phyloP scores from a whole-genome alignment of 2,329 filamentous ascomycete genomes.

The Paradendryphiella salina region DNA sequence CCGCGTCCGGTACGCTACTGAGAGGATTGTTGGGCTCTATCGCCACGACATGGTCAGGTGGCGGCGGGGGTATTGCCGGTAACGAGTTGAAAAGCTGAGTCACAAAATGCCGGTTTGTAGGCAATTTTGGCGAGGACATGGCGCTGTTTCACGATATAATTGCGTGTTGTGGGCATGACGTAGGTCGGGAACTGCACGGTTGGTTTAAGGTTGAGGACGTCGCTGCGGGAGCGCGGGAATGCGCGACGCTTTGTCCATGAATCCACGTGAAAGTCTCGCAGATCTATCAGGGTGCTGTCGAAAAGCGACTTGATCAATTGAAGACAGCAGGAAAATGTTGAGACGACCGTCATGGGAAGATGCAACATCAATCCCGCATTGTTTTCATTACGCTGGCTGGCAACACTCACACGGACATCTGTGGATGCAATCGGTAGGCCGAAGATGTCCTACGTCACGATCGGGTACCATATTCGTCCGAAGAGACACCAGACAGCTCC shows the following conservation, averaged over 20 bases:
- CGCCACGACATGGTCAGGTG: constrained; percentile 20
- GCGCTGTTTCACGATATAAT: constrained; percentile 7
- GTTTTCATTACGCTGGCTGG: not conserved
- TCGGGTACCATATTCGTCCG: constrained; percentile 6
- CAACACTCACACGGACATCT: not conserved
- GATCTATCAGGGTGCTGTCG: not conserved
- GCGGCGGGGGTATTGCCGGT: constrained; percentile 4
- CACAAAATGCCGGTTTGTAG: constrained; percentile 38
- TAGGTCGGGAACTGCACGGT: constrained; percentile 19
- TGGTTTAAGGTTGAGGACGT: constrained; percentile 27
- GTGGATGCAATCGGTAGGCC: constrained; percentile 9
- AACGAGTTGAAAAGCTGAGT: constrained; percentile 41
- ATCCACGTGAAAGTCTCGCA: constrained; percentile 22
- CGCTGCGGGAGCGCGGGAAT: constrained; percentile 17
- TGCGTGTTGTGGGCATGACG: constrained; percentile 14
- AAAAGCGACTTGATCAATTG: not conserved
- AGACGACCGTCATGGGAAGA: not conserved
- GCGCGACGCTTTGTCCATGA: constrained; percentile 21
- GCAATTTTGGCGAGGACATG: constrained; percentile 21
- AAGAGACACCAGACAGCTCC: not conserved
- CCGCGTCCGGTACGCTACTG: constrained; percentile 25
- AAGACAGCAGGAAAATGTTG: not conserved
- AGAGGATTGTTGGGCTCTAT: constrained; percentile 49
- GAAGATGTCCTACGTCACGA: constrained; percentile 6
- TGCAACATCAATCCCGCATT: not conserved